Conservation (phyloP, 768 basidiomycete genomes). For the Trametes gibbosa region DNA sequence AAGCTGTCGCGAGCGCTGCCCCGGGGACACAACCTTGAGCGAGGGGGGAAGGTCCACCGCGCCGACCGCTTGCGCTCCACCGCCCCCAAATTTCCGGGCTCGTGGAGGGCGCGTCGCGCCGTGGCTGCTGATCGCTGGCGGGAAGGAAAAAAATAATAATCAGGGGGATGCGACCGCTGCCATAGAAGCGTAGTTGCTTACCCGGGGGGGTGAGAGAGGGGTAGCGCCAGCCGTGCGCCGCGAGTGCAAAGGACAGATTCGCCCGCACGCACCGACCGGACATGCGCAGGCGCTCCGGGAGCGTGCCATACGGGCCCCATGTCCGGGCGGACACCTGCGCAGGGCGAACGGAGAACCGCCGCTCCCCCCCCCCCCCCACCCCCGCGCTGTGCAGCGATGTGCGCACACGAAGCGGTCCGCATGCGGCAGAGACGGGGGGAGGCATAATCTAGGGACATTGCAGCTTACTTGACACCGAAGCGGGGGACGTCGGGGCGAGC, state of each 20-base stretch:
- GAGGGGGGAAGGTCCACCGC: not conserved
- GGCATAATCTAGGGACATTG: not conserved
- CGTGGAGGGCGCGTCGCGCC: not conserved
- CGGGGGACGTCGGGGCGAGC: not conserved
- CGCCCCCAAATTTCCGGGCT: too few relatives aligned
- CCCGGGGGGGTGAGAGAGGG: not conserved
- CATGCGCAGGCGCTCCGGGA: not conserved
- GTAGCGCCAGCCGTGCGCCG: not conserved
- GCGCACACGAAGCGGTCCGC: not conserved
- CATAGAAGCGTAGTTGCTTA: not conserved
- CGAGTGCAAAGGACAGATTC: not conserved
- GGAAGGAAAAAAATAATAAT: not conserved
- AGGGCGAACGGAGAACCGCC: not conserved
- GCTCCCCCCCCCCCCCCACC: too few relatives aligned
- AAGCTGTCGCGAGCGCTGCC: not conserved
- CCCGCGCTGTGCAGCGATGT: too few relatives aligned
- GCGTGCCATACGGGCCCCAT: not conserved
- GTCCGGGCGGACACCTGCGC: not conserved
- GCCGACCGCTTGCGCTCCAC: not conserved
- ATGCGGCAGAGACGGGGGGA: not conserved
- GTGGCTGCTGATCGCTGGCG: not conserved
- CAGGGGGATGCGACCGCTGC: not conserved
- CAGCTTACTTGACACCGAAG: conserved; percentile 12
- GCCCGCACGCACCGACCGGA: not conserved
- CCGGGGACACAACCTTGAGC: conserved; percentile 6